These are phyloP conservation scores for Alloteropsis angusta DNA, from an alignment of 202 grass and related monocot genomes.

Conservation along the genomic window DNA sequence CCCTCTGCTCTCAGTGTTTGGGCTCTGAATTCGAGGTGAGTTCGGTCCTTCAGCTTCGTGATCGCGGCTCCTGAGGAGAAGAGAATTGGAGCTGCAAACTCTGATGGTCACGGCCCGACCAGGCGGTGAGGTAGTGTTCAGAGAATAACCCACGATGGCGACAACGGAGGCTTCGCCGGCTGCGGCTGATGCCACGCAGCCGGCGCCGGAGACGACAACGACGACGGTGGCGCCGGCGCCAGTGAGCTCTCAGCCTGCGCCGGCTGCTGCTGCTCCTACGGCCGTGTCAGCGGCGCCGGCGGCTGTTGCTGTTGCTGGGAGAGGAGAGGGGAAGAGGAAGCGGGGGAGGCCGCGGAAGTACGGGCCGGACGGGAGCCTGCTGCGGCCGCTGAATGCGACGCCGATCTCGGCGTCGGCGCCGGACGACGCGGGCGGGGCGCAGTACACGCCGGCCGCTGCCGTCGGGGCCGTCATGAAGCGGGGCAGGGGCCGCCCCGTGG, in stretches of 20 bases:
- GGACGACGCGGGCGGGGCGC: conserved; percentile 31
- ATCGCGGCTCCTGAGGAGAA: conserved; percentile 10
- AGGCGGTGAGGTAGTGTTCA: neutral
- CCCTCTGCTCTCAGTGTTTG: neutral
- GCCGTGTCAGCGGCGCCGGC: neutral
- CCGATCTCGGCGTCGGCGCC: conserved; percentile 75
- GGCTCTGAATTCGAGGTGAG: neutral
- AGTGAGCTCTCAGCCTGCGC: conserved; percentile 2
- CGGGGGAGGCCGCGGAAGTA: conserved; percentile 72
- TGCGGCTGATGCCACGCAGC: neutral
- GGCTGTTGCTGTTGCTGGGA: neutral
- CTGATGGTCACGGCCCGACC: conserved; percentile 29
- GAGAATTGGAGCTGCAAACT: conserved; percentile 3
- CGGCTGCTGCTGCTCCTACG: neutral
- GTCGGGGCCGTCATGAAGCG: conserved; percentile 70
- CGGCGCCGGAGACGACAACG: neutral
- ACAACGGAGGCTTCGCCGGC: conserved; percentile 12
- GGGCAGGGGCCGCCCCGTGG: conserved; percentile 42
- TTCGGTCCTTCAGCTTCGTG: conserved; percentile 4
- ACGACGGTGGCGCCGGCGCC: neutral
- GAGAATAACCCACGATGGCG: conserved; percentile 11
- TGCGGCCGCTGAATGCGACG: conserved; percentile 61
- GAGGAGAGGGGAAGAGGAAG: conserved; percentile 42
- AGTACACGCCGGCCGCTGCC: conserved; percentile 60
- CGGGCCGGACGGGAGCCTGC: conserved; percentile 46